Evolutionary conservation across 2,329 filamentous ascomycete genomes (phyloP).

Genomic region (Colletotrichum sp.): DNA sequence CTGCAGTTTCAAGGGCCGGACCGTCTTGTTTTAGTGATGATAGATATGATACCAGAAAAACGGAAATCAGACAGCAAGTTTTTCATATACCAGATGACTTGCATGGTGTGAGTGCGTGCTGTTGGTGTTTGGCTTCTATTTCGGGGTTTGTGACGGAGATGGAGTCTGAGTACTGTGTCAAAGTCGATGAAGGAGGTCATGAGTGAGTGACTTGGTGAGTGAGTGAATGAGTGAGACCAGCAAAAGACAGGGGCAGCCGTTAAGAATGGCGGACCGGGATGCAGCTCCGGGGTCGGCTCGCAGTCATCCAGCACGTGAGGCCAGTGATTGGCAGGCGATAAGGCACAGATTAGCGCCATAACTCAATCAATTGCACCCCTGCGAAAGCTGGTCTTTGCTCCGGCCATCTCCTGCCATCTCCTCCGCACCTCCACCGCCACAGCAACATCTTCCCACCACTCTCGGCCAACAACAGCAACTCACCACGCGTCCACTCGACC

Average conservation of each 20-base stretch:
- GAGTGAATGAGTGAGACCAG: neutral
- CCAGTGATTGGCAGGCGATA: slow-evolving; percentile 20
- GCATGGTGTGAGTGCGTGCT: neutral
- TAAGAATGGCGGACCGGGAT: neutral
- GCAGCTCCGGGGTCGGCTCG: neutral
- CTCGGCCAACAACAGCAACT: slow-evolving; percentile 10
- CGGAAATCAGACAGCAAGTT: neutral
- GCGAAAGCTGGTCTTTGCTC: neutral
- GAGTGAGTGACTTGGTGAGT: neutral
- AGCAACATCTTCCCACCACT: neutral
- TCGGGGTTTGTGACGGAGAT: neutral
- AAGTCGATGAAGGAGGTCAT: neutral
- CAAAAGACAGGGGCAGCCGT: neutral
- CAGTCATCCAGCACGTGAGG: slow-evolving; percentile 10
- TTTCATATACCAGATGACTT: neutral
- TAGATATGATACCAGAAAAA: slow-evolving; percentile 9
- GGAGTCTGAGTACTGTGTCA: neutral
- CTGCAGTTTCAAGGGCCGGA: neutral
- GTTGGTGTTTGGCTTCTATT: neutral
- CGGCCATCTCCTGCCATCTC: neutral
- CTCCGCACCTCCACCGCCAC: slow-evolving; percentile 2
- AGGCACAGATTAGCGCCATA: slow-evolving; percentile 8
- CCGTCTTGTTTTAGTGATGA: neutral
- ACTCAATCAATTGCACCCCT: neutral
- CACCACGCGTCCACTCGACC: neutral